Conservation (phyloP, 192 early-diverging fungal genomes). For the Pecoramyces ruminantium region DNA sequence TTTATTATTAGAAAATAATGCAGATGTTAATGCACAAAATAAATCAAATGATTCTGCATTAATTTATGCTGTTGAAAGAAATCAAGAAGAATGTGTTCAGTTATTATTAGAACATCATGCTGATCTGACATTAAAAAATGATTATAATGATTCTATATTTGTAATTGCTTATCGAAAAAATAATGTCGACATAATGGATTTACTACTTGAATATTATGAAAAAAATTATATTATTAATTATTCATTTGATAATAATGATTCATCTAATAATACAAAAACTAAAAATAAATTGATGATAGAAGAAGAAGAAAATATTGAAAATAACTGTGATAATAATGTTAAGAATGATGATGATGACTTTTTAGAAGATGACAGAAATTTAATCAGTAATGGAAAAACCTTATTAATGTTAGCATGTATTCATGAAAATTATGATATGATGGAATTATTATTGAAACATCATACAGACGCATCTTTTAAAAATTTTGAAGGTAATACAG, state of each 20-base stretch:
- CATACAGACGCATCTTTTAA: background rate
- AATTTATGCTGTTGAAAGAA: background rate
- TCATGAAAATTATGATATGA: background rate
- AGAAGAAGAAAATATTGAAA: no score
- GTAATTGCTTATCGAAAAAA: background rate
- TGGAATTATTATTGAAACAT: background rate
- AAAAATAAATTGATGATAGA: no score
- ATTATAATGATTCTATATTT: background rate
- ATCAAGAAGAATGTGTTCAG: background rate
- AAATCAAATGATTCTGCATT: background rate
- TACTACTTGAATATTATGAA: background rate
- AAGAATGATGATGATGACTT: background rate
- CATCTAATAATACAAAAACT: no score
- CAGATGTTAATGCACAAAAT: background rate
- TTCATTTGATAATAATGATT: no score
- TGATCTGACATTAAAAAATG: background rate
- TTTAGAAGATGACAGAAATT: background rate
- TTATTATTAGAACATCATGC: background rate
- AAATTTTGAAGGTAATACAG: background rate
- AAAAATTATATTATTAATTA: background rate
- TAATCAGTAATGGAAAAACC: background rate
- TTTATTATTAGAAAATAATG: background rate
- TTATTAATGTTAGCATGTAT: background rate
- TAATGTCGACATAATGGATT: background rate
- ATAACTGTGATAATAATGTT: background rate